phyloP scores from a whole-genome alignment of 2,329 filamentous ascomycete genomes.

The Aschersonia sp. region DNA sequence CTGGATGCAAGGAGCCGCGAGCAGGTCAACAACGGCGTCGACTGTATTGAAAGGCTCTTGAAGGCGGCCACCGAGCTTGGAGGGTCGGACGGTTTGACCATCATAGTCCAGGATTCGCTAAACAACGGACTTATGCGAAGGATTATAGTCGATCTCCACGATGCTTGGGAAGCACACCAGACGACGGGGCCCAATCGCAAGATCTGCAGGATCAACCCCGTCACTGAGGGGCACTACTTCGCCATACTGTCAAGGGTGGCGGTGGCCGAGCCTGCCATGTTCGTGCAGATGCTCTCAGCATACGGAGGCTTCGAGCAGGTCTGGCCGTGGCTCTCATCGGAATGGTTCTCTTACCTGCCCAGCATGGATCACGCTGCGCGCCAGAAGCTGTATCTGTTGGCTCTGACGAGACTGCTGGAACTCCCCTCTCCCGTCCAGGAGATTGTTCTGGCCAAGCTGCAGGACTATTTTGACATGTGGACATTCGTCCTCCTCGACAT shows the following conservation, averaged over 20 bases:
- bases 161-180: conserved; percentile 60
- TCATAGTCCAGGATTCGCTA: conserved; percentile 52
- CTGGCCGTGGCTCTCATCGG: conserved; percentile 43
- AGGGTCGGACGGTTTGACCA: conserved; percentile 41
- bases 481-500: conserved; percentile 53
- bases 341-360: conserved; percentile 57
- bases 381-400: conserved; percentile 60
- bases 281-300: conserved; percentile 41
- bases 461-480: conserved; percentile 66
- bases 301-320: conserved; percentile 32
- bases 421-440: conserved; percentile 41
- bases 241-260: conserved; percentile 66
- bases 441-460: conserved; percentile 45
- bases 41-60: conserved; percentile 51
- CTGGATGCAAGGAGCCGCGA: conserved; percentile 42
- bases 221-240: conserved; percentile 76
- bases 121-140: conserved; percentile 46
- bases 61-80: conserved; percentile 47
- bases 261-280: conserved; percentile 54
- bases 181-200: conserved; percentile 68
- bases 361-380: conserved; percentile 49
- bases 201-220: conserved; percentile 52
- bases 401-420: conserved; percentile 57
- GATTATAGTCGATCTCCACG: conserved; percentile 51
- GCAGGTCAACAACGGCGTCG: conserved; percentile 40